Conservation (phyloP, 306 rosid genomes). For the Inga leiocalycina region DNA sequence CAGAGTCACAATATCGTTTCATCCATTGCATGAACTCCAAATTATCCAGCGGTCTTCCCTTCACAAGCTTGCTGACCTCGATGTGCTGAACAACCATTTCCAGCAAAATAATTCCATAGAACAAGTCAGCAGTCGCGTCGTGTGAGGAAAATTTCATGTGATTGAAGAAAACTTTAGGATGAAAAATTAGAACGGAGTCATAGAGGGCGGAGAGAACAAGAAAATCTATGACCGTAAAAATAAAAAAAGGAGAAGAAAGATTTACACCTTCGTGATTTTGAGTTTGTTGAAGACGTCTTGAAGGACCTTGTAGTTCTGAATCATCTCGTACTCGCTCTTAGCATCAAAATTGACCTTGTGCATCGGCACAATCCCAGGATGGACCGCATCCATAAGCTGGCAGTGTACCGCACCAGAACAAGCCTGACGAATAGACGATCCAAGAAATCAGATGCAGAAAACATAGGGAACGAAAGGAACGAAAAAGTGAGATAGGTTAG, state of each 20-base stretch:
- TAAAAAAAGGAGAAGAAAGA: neutral
- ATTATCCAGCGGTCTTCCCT: constrained; percentile 93
- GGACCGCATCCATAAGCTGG: constrained; percentile 87
- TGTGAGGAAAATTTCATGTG: neutral
- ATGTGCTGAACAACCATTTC: constrained; percentile 51
- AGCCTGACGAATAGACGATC: constrained; percentile 51
- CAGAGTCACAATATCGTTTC: constrained; percentile 91
- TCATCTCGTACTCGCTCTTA: constrained; percentile 93
- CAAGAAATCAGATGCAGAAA: neutral
- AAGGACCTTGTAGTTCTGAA: constrained; percentile 96
- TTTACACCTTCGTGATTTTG: constrained; percentile 80
- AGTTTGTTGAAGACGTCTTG: constrained; percentile 94
- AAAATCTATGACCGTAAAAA: neutral
- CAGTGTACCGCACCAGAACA: constrained; percentile 95
- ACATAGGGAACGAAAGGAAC: neutral
- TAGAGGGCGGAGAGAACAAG: neutral
- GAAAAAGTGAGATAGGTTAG: neutral
- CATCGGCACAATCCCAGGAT: constrained; percentile 94
- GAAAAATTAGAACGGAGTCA: neutral
- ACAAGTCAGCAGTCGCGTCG: neutral
- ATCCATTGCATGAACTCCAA: constrained; percentile 98
- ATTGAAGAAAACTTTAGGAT: neutral
- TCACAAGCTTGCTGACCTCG: constrained; percentile 89
- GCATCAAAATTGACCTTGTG: constrained; percentile 98
- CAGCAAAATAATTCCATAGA: neutral